Base-by-base conservation (phyloP, 805 yeast species). In the Zygosaccharomyces gambellarensis region DNA sequence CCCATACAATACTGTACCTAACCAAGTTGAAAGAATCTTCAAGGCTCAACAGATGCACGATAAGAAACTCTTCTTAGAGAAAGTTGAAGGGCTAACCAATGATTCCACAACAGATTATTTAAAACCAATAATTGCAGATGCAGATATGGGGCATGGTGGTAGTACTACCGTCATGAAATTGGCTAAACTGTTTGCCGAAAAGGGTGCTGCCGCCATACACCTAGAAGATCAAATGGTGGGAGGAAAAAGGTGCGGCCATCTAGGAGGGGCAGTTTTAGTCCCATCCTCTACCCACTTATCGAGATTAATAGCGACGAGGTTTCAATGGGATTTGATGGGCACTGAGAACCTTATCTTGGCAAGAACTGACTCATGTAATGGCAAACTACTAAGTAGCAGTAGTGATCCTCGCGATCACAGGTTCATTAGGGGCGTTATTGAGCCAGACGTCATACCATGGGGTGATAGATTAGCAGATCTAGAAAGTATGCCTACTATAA, bases 1-100 rank as follows among this genome's bases (percentile, higher is more conserved):
- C 58, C 86, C 87, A 0, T 81, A 81, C 57, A 81, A 81, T 55
- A 82, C 87, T 0, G 84, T 82, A 2, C 87, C 87, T n/a, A 79
- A 79, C 56, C 82, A 80, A 58, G 85, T 80, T 5, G 81, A 79
- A 48, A 70, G 84, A 47, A 58, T 81, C 30, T 80, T 80, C 63
- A 74, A 77, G 54, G 81, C 84, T 1, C 85, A 81, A 64, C 69
- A 67, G 52, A 67, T 79, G 55, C 86, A 81, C 55, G 86, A 81
- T 58, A 71, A 71, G 42, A 78, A 78, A 58, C 57, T 77, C 2
- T 73, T 71, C 60, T 67, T 71, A 48, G 72, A 71, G 44, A 59
- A 58, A 25, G 60, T 65, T 41, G 53, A 49, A 28, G 52, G 64
- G 27, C 52, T 54, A 4, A 46, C 54, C 14, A 57, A 49, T 4